Evolutionary conservation across 805 yeast genomes (phyloP), one percentile per base, ranked within the genome.

Genomic region (Kregervanrija fluxuum): DNA sequence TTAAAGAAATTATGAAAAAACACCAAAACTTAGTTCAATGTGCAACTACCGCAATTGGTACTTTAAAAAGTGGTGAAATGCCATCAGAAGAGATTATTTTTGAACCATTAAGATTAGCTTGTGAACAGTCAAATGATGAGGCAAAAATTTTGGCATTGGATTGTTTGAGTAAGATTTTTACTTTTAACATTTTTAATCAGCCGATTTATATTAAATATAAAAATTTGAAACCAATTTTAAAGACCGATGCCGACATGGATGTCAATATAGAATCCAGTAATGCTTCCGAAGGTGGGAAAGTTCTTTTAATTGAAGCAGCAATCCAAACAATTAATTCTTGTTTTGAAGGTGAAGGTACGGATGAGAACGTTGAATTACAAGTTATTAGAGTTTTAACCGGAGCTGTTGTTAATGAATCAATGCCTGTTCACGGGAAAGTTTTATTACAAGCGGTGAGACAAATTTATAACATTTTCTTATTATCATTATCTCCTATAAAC

Each of bases 341-440:
- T 52, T 91, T 87, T 61, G 86, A 83, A 49, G 95, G 95, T 35
- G 99, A 93, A 62, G 88, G 89, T 1, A 88, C 98, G 0, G 95
- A 90, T 59, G 85, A 85, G 17, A 80, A 75, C 46, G 79, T 95
- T 32, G 99, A 95, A 67, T 67, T 93, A 45, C 99, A 95, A 66
- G 91, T 93, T 11, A 84, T 91, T 31, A 80, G 95, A 57, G 97
- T 97, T 0, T 69, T 95, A 41, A 82, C 91, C 60, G 88, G 93
- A 49, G 91, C 95, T 42, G 83, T 89, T 12, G 71, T 91, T 32
- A 85, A 87, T 50, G 90, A 84, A 48, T 75, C 77, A 33, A 72
- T 85, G 63, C 85, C 90, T 28, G 87, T 89, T 15, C 99, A 93
- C 59, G 98, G 98, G 2, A 85, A 89, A 8, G 79, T 90, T 1